phyloP scores from a whole-genome alignment of 2,329 filamentous ascomycete genomes.

The Mycosphaerella sp. region DNA sequence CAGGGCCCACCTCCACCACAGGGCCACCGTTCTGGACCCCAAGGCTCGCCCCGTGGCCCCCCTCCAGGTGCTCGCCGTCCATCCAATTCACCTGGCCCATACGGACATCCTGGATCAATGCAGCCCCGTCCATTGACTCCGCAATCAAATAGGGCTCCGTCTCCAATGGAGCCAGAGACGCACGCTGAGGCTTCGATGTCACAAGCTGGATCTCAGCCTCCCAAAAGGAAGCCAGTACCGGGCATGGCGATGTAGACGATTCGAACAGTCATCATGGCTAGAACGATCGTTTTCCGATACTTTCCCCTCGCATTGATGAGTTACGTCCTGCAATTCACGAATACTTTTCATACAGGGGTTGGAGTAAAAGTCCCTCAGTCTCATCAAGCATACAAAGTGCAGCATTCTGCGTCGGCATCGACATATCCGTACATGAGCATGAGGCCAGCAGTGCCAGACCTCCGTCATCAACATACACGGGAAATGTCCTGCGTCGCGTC shows the following conservation, averaged over 20 bases:
- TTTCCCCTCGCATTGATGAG: slow-evolving; percentile 23
- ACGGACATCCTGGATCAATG: slow-evolving; percentile 18
- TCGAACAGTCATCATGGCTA: slow-evolving; percentile 4
- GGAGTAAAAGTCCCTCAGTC: slow-evolving; percentile 16
- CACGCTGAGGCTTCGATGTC: slow-evolving; percentile 15
- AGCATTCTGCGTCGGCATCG: background rate
- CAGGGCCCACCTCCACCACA: slow-evolving; percentile 47
- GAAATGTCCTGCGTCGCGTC: slow-evolving; percentile 2
- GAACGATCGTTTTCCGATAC: slow-evolving; percentile 15
- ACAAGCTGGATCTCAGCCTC: slow-evolving; percentile 24
- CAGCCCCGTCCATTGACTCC: slow-evolving; percentile 26
- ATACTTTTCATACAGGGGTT: slow-evolving; percentile 18
- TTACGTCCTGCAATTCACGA: slow-evolving; percentile 21
- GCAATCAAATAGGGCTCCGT: slow-evolving; percentile 15
- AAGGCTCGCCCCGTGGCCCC: slow-evolving; percentile 27
- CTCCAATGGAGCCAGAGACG: slow-evolving; percentile 11
- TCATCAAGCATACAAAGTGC: slow-evolving; percentile 9
- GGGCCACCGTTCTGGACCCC: slow-evolving; percentile 17
- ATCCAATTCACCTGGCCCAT: slow-evolving; percentile 33
- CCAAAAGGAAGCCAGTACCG: slow-evolving; percentile 44
- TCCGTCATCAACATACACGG: background rate
- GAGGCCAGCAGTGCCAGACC: background rate
- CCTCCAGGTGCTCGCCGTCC: slow-evolving; percentile 19
- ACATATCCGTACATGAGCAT: background rate
- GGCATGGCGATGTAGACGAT: slow-evolving; percentile 39